phyloP scores from a whole-genome alignment of 169 alveolate genomes.

The Babesia divergens region DNA sequence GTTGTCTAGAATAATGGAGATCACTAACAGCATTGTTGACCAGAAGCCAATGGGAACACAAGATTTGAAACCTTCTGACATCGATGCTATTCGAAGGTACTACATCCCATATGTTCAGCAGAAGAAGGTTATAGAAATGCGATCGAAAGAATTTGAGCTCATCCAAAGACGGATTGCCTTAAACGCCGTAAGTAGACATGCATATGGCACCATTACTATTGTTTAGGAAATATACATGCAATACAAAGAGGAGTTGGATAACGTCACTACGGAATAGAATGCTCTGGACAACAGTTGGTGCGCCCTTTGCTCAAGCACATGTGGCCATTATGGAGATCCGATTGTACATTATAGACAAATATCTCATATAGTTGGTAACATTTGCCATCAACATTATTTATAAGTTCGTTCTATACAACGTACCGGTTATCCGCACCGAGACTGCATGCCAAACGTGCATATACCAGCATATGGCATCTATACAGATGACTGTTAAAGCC shows the following conservation, averaged over 20 bases:
- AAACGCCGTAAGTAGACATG: constrained; percentile 4
- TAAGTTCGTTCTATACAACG: too few relatives aligned
- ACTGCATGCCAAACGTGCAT: too few relatives aligned
- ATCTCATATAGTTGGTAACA: too few relatives aligned
- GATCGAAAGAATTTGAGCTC: constrained; percentile 13
- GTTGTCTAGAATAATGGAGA: constrained; percentile 3
- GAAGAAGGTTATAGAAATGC: constrained; percentile 7
- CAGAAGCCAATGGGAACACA: not conserved
- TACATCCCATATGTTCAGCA: constrained; percentile 9
- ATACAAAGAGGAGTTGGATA: constrained; percentile 11
- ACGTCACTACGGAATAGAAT: too few relatives aligned
- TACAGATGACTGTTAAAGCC: too few relatives aligned
- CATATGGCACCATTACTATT: not conserved
- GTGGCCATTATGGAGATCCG: too few relatives aligned
- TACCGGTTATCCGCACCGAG: too few relatives aligned
- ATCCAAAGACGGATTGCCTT: not conserved
- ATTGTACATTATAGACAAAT: too few relatives aligned
- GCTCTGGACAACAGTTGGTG: too few relatives aligned
- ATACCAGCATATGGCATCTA: too few relatives aligned
- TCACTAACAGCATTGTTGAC: constrained; percentile 16
- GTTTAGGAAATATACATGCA: constrained; percentile 2
- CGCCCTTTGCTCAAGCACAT: too few relatives aligned
- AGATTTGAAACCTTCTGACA: not conserved
- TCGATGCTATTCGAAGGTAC: not conserved
- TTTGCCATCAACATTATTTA: too few relatives aligned